phyloP scores from a whole-genome alignment of 2,329 filamentous ascomycete genomes.

The Sporothrix mexicana region DNA sequence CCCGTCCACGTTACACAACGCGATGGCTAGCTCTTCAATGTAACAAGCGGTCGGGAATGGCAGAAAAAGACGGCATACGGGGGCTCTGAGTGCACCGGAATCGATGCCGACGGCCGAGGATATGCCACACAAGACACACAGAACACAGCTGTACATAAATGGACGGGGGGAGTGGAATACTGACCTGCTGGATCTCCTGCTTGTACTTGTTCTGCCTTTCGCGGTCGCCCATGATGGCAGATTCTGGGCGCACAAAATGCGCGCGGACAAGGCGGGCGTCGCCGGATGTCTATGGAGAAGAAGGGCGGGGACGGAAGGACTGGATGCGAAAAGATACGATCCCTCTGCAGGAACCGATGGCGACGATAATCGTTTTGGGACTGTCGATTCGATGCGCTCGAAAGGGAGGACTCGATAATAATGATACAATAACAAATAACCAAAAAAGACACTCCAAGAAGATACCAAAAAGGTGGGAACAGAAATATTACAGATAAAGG shows the following conservation, averaged over 20 bases:
- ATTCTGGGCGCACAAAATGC: not conserved
- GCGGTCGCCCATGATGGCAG: conserved; percentile 71
- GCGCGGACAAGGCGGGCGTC: conserved; percentile 11
- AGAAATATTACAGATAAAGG: not conserved
- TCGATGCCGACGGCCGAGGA: not conserved
- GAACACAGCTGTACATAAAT: not conserved
- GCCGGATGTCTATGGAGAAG: not conserved
- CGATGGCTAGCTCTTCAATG: not conserved
- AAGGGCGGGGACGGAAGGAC: not conserved
- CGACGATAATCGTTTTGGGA: not conserved
- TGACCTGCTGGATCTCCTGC: conserved; percentile 96
- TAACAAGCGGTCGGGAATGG: no score
- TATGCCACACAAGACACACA: not conserved
- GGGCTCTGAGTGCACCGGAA: not conserved
- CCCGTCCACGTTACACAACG: not conserved
- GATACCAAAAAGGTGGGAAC: not conserved
- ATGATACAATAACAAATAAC: not conserved
- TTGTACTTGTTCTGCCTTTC: conserved; percentile 79
- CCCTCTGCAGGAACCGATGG: not conserved
- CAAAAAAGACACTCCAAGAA: not conserved
- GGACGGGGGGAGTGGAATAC: conserved; percentile 4
- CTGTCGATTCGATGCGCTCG: not conserved
- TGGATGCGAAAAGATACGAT: not conserved
- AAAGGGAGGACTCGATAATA: not conserved
- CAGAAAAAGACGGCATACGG: no score